Percentiles rank a stretch among this genome's conserved stretches.
phyloP scores from a whole-genome alignment of 1,284 basidiomycete species.

The Phellopilus nigrolimitatus region DNA sequence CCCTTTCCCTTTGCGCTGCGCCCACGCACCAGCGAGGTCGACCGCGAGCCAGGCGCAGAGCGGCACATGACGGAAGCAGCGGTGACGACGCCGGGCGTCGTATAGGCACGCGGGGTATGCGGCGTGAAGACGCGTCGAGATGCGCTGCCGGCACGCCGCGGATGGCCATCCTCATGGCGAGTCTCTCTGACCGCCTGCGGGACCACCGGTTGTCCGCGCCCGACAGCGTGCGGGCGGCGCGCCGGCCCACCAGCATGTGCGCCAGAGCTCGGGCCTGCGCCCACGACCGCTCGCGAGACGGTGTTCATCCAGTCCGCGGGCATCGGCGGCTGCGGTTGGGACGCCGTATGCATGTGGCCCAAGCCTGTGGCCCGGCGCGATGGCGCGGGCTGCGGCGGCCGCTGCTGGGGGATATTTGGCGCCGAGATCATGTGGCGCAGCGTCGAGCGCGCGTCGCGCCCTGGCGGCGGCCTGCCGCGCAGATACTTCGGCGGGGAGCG shows the following conservation, averaged over 20 bases:
- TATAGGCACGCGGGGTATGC: constrained; percentile 5
- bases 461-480: background rate
- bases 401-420: constrained; percentile 45
- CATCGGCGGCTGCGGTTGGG: constrained; percentile 44
- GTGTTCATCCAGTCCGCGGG: constrained; percentile 60
- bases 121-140: constrained; percentile 10
- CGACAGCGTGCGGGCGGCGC: constrained; percentile 7
- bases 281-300: constrained; percentile 55
- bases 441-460: constrained; percentile 49
- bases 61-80: constrained; percentile 20
- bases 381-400: constrained; percentile 29
- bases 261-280: constrained; percentile 31
- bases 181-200: constrained; percentile 36
- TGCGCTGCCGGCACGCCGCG: constrained; percentile 2
- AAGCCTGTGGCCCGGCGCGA: constrained; percentile 5
- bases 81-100: constrained; percentile 16
- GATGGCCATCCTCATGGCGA: background rate
- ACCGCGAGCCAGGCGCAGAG: constrained; percentile 30
- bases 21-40: constrained; percentile 31
- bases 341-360: too few species aligned
- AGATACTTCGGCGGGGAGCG: constrained; percentile 9
- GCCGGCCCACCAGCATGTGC: constrained; percentile 41
- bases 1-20: constrained; percentile 19
- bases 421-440: constrained; percentile 66
- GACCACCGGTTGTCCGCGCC: constrained; percentile 25